Base-by-base conservation (phyloP, 192 early-diverging fungal genomes). In the Gorgonomyces haynaldii region DNA sequence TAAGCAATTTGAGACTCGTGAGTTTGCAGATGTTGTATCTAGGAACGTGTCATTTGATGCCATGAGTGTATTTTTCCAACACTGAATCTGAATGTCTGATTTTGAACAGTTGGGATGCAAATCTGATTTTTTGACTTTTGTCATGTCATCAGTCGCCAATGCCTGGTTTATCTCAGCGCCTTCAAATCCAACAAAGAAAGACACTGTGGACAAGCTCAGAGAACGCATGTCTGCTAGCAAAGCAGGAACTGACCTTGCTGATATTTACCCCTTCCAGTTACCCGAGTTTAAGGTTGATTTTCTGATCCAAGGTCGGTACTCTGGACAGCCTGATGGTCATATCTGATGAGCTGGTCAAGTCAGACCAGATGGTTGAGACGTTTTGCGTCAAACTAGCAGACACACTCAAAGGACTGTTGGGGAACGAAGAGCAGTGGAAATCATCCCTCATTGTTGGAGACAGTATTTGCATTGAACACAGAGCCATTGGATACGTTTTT, bases 291-390 rank as follows among this genome's bases (percentile, higher is more conserved):
- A 90, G 74, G 89, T 89, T 58, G 37, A 45, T 9, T 43, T 20
- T 19, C 13, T 9, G 19, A 31, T 25, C 31, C 23, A 23, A 91
- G 89, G 87, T 94, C 58, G 94, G 94, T 32, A 99, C 93, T 19
- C 73, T 99, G 32, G 94, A 99, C 62, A 75, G 81, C 0, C 77
- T 99, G 12, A 87, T 97, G 15, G 56, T 91, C 17, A 74, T 97
- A 20, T 96, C 92, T 9, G 96, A 99, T 61, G 94, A 99, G 54
- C 70, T 99, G 28, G 66, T 66, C 20, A 99, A 96, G 54, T 70
- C 70, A 38, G 96, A 99, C 60, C 48, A 72, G 4, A 64, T 69
- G 0, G 81, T 83, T 45, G 93, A 97, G 56, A 60, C 58, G 19
- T 71, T 85, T 3, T 65, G 66, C 20, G 70, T 69, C 39, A 99